Conservation (phyloP, 2,329 filamentous ascomycete genomes). For the Trichoderma endophyticum region DNA sequence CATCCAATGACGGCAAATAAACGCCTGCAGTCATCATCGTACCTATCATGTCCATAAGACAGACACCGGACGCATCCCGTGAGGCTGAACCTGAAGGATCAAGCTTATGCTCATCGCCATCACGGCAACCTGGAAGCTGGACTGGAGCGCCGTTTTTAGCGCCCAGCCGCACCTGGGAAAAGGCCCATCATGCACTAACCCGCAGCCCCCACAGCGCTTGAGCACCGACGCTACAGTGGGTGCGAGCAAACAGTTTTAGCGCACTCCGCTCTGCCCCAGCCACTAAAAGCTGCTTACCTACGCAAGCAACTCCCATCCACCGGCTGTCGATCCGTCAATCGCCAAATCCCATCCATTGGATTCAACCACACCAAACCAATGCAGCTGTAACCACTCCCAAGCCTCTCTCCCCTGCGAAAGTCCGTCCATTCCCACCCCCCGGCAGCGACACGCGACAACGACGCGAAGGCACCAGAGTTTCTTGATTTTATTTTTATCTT, state of each 20-base stretch:
- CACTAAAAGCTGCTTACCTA: conserved; percentile 15
- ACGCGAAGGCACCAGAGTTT: not conserved
- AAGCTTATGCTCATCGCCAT: not conserved
- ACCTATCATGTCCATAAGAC: not conserved
- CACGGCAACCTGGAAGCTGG: not conserved
- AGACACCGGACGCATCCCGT: not conserved
- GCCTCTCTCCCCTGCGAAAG: conserved; percentile 4
- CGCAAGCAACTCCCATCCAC: not conserved
- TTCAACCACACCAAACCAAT: not conserved
- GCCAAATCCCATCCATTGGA: not conserved
- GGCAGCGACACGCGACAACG: conserved; percentile 1
- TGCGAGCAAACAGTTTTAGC: not conserved
- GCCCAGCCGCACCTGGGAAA: not conserved
- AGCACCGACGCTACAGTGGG: not conserved
- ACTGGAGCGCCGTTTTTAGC: not conserved
- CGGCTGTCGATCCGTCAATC: conserved; percentile 14
- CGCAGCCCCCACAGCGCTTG: not conserved
- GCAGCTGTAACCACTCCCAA: conserved; percentile 4
- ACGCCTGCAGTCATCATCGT: not conserved
- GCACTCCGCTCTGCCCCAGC: not conserved
- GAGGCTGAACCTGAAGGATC: not conserved
- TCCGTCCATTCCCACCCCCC: not conserved
- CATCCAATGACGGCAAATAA: not conserved
- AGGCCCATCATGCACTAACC: not conserved
- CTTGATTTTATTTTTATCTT: not conserved